Percentiles rank a stretch among this genome's conserved stretches.
Evolutionary conservation across 1,284 basidiomycete species (phyloP).

Genomic region (Phenoliferia sp.): DNA sequence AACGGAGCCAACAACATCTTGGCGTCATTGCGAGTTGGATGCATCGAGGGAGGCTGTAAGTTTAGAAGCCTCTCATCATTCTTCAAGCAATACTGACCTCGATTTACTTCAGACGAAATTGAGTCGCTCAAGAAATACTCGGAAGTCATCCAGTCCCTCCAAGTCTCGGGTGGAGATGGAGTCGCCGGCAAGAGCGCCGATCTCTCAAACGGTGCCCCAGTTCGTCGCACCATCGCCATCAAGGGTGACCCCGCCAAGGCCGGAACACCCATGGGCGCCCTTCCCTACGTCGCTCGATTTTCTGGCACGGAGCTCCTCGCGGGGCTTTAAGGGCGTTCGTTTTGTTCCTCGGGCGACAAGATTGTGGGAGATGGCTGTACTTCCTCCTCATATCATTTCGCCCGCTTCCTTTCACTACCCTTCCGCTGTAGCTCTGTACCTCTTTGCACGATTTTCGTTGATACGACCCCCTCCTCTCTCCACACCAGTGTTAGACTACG

Average conservation of each 20-base stretch:
- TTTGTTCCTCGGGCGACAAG: not conserved
- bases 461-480: not conserved
- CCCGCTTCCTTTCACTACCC: not conserved
- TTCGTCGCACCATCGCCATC: not conserved
- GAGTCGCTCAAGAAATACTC: constrained; percentile 33
- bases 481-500: too few species aligned
- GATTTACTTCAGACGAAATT: constrained; percentile 22
- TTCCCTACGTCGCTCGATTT: not conserved
- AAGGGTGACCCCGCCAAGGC: not conserved
- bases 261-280: not conserved
- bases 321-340: not conserved
- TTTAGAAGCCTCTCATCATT: not conserved
- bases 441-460: not conserved
- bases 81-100: constrained; percentile 3
- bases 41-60: constrained; percentile 64
- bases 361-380: not conserved
- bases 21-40: constrained; percentile 85
- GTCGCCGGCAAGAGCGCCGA: constrained; percentile 26
- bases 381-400: not conserved
- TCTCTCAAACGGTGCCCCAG: not conserved
- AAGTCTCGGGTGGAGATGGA: constrained; percentile 21
- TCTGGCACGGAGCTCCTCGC: not conserved
- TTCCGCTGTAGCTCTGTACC: not conserved
- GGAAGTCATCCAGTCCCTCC: constrained; percentile 21
- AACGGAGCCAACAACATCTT: constrained; percentile 83